Conservation (phyloP, 805 yeast genomes). For the Helenozyma baotianmanensis region DNA sequence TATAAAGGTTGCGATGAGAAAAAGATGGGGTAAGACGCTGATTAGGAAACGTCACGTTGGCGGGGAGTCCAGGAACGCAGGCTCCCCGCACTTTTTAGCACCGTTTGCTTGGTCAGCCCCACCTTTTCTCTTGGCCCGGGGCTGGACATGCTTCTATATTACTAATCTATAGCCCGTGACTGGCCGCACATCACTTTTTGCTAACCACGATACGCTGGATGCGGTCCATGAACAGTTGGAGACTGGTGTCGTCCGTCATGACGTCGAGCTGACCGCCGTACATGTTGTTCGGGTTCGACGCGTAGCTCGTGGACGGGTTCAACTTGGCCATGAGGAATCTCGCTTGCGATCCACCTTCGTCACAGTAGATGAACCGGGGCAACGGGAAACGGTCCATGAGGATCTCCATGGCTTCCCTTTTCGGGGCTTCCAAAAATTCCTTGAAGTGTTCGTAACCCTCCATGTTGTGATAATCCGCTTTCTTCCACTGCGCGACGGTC, state of each 20-base stretch:
- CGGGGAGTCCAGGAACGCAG: too few species aligned
- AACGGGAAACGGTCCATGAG: conserved; percentile 65
- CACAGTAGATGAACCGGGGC: conserved; percentile 69
- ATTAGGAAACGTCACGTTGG: too few species aligned
- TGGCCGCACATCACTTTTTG: too few species aligned
- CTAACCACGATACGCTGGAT: conserved; percentile 35
- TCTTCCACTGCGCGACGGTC: conserved; percentile 62
- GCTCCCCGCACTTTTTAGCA: too few species aligned
- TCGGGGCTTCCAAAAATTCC: conserved; percentile 57
- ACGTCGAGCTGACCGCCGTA: conserved; percentile 29
- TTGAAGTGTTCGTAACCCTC: conserved; percentile 58
- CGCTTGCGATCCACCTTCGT: conserved; percentile 74
- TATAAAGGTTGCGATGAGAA: not conserved
- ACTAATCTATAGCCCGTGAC: too few species aligned
- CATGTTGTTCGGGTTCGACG: conserved; percentile 32
- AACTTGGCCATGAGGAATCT: conserved; percentile 65
- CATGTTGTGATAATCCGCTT: conserved; percentile 56
- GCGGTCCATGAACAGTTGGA: conserved; percentile 54
- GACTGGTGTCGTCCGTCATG: conserved; percentile 57
- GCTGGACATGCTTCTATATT: too few species aligned
- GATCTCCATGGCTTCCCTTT: conserved; percentile 60
- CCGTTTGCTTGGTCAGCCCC: too few species aligned
- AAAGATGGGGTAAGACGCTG: not conserved
- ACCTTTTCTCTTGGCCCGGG: too few species aligned
- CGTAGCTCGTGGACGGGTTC: conserved; percentile 60